phyloP scores from a whole-genome alignment of 345 rosid genomes.

The Hypericum androsaemum region DNA sequence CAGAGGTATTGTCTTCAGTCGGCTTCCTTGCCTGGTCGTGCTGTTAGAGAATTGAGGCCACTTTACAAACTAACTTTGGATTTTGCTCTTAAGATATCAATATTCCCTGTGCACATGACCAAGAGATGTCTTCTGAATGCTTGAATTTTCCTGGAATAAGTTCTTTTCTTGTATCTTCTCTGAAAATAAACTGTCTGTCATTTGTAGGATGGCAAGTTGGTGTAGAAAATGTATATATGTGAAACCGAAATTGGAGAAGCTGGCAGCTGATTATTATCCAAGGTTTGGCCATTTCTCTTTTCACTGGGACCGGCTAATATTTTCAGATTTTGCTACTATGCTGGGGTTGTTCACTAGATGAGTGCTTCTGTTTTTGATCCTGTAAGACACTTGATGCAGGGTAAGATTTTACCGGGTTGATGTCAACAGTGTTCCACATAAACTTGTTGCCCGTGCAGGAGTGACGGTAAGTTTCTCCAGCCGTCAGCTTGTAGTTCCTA shows the following conservation, averaged over 20 bases:
- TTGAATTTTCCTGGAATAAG: too few relatives aligned
- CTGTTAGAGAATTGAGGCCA: too few relatives aligned
- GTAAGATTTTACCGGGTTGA: slow-evolving; percentile 64
- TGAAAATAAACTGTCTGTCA: too few relatives aligned
- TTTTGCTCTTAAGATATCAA: too few relatives aligned
- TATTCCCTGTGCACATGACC: too few relatives aligned
- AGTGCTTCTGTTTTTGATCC: background rate
- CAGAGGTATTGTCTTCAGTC: too few relatives aligned
- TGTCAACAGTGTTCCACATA: slow-evolving; percentile 77
- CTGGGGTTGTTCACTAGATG: background rate
- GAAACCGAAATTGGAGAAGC: slow-evolving; percentile 77
- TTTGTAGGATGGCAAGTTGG: too few relatives aligned
- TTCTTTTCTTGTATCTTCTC: too few relatives aligned
- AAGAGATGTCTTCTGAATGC: too few relatives aligned
- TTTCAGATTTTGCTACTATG: background rate
- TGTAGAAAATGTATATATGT: slow-evolving; percentile 35
- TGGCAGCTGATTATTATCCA: slow-evolving; percentile 78
- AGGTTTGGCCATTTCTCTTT: slow-evolving; percentile 39
- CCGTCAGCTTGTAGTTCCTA: too few relatives aligned
- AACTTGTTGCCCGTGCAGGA: slow-evolving; percentile 66
- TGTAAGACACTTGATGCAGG: slow-evolving; percentile 27
- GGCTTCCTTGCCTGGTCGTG: too few relatives aligned
- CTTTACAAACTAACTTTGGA: too few relatives aligned
- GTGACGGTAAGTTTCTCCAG: slow-evolving; percentile 24
- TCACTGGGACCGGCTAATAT: background rate